phyloP scores from a whole-genome alignment of 352 stramenopile species.

The Phytophthora uliginosa region DNA sequence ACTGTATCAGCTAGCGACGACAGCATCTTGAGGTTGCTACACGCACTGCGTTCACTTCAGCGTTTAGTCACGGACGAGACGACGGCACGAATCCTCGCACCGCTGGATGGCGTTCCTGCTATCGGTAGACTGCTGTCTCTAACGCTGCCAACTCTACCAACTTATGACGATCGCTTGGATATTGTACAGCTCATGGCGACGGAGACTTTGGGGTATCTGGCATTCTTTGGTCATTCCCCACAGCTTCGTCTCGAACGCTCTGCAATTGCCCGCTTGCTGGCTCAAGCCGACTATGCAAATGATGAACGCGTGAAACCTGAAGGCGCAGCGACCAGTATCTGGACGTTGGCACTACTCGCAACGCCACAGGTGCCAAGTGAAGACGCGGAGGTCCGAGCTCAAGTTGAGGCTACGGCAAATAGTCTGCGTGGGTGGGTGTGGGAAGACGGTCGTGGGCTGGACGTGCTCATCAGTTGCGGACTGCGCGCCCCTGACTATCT shows the following conservation, averaged over 20 bases:
- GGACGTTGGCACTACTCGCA: conserved; percentile 57
- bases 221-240: conserved; percentile 58
- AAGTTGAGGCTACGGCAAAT: conserved; percentile 18
- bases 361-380: conserved; percentile 20
- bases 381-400: not conserved
- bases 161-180: conserved; percentile 32
- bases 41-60: conserved; percentile 58
- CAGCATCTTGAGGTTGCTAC: conserved; percentile 45
- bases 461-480: conserved; percentile 50
- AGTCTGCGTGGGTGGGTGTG: conserved; percentile 46
- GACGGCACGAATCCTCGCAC: conserved; percentile 43
- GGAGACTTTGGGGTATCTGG: conserved; percentile 74
- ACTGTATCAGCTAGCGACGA: conserved; percentile 21
- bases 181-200: conserved; percentile 70
- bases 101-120: conserved; percentile 37
- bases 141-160: conserved; percentile 12
- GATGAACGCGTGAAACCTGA: conserved; percentile 45
- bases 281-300: conserved; percentile 47
- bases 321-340: conserved; percentile 47
- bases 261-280: conserved; percentile 51
- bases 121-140: conserved; percentile 49
- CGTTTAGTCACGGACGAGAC: conserved; percentile 69
- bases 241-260: conserved; percentile 41
- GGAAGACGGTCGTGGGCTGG: conserved; percentile 32
- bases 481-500: conserved; percentile 45